Percentiles rank a stretch among this genome's conserved stretches.
Conservation (phyloP, 345 rosid genomes). For the Cardamine resedifolia region DNA sequence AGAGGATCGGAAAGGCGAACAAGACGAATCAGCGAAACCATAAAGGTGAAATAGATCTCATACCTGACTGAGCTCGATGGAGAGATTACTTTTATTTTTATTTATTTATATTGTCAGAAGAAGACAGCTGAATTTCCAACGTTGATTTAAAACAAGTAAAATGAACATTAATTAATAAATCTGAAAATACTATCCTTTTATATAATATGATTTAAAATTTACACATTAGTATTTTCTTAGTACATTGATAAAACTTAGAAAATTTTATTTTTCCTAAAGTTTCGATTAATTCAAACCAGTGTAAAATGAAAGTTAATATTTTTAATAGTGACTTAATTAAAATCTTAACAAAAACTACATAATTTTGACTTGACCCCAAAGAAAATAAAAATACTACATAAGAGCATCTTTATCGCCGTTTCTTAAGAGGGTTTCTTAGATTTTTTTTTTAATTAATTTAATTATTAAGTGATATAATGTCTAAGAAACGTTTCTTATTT, state of each 20-base stretch:
- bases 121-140: neutral
- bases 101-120: neutral
- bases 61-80: conserved; percentile 29
- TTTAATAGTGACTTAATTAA: neutral
- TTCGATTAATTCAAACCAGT: neutral
- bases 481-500: too few relatives aligned
- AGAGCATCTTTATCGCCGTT: too few relatives aligned
- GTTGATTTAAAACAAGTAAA: neutral
- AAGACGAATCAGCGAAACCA: neutral
- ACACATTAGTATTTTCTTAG: neutral
- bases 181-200: neutral
- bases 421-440: too few relatives aligned
- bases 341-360: neutral
- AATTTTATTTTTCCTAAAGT: neutral
- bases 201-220: neutral
- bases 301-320: neutral
- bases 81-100: neutral
- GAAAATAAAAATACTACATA: neutral
- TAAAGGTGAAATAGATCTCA: neutral
- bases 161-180: neutral
- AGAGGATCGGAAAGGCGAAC: neutral
- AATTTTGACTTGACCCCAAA: neutral
- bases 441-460: too few relatives aligned
- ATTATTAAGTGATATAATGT: too few relatives aligned
- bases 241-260: neutral